Evolutionary conservation across 73 alveolate genomes (phyloP).

Genomic region (Durusdinium trenchii): DNA sequence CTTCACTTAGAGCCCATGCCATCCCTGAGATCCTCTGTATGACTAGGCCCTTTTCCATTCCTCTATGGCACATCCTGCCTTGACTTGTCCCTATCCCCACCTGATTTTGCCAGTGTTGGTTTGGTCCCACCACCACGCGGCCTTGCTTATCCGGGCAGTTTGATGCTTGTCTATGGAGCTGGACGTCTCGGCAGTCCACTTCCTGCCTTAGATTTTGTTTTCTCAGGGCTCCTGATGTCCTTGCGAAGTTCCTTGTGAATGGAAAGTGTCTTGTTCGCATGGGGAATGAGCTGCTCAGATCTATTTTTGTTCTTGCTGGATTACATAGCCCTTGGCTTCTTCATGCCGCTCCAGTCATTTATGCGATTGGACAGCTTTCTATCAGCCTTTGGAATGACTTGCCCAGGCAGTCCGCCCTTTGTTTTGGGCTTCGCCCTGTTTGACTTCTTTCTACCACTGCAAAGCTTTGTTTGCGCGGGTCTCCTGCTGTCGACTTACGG

Average conservation of each 20-base stretch:
- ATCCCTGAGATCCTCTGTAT: not conserved
- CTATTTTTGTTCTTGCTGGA: not conserved
- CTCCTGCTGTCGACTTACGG: not conserved
- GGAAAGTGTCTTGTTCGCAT: not conserved
- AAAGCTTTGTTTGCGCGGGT: not conserved
- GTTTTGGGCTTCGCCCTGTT: not conserved
- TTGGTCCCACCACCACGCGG: not conserved
- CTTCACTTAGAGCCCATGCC: not conserved
- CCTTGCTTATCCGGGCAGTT: not conserved
- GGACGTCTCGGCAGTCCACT: not conserved
- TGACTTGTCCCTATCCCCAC: not conserved
- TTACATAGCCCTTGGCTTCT: not conserved
- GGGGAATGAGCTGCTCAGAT: not conserved
- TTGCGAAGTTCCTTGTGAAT: not conserved
- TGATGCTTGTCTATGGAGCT: constrained; percentile 14
- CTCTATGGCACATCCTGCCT: not conserved
- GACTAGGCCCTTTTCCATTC: not conserved
- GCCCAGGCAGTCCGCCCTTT: not conserved
- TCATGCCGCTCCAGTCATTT: not conserved
- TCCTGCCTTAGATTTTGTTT: constrained; percentile 31
- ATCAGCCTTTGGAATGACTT: constrained; percentile 52
- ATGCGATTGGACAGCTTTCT: not conserved
- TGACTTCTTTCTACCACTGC: not conserved
- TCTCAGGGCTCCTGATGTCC: not conserved
- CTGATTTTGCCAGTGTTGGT: not conserved